Evolutionary conservation across 2,329 filamentous ascomycete genomes (phyloP).

Genomic region (Penicillium sp.): DNA sequence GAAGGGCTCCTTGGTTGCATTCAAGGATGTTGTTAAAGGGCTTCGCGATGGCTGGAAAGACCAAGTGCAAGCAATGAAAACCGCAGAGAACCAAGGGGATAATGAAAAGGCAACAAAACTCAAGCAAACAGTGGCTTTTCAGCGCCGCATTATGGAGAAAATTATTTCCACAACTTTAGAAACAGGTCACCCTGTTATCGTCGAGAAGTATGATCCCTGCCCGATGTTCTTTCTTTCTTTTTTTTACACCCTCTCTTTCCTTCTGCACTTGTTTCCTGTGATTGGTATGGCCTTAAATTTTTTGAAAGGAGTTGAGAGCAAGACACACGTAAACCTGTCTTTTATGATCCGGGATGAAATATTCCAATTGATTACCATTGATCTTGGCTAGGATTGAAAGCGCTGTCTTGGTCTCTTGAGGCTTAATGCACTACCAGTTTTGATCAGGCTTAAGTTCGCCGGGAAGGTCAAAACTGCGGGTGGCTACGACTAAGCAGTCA

Average conservation of each 20-base stretch:
- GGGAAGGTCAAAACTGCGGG: background rate
- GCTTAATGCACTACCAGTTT: background rate
- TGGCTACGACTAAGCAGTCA: background rate
- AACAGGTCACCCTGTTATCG: constrained; percentile 51
- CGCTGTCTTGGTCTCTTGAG: constrained; percentile 10
- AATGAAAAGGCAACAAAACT: constrained; percentile 57
- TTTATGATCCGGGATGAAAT: constrained; percentile 32
- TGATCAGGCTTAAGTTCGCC: background rate
- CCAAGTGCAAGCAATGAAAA: constrained; percentile 58
- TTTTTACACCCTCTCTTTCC: constrained; percentile 12
- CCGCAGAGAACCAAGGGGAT: constrained; percentile 62
- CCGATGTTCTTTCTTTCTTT: background rate
- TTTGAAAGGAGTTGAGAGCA: constrained; percentile 40
- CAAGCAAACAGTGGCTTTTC: constrained; percentile 60
- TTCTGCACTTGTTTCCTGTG: constrained; percentile 26
- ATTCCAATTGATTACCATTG: constrained; percentile 20
- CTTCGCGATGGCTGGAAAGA: constrained; percentile 66
- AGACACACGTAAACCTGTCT: constrained; percentile 41
- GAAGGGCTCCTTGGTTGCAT: constrained; percentile 57
- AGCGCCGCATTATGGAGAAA: constrained; percentile 61
- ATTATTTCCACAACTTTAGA: constrained; percentile 50
- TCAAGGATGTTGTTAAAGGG: constrained; percentile 63
- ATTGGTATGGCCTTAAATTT: constrained; percentile 39
- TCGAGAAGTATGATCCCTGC: constrained; percentile 52
- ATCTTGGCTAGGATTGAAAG: constrained; percentile 37